phyloP scores from a whole-genome alignment of 345 rosid species.

The Fremontodendron californicum region DNA sequence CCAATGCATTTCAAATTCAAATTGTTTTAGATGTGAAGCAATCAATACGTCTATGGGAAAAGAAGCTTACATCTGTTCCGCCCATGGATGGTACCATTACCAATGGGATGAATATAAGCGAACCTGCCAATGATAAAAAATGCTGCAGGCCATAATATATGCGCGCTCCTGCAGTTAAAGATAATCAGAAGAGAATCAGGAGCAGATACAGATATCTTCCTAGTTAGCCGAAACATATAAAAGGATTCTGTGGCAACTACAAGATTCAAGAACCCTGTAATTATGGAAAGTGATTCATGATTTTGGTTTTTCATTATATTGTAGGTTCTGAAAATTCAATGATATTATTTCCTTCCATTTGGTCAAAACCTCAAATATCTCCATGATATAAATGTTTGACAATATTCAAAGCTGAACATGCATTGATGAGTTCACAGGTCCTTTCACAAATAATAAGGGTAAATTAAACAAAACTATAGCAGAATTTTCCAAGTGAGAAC shows the following conservation, averaged over 20 bases:
- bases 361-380: neutral
- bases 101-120: conserved; percentile 82
- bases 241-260: neutral
- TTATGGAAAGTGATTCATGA: neutral
- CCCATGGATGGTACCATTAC: conserved; percentile 93
- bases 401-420: too few species aligned
- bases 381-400: neutral
- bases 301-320: neutral
- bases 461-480: neutral
- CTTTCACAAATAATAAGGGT: neutral
- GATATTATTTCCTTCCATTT: neutral
- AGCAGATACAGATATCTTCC: neutral
- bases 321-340: neutral
- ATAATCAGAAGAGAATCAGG: conserved; percentile 14
- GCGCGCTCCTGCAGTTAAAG: conserved; percentile 54
- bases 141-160: conserved; percentile 81
- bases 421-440: neutral
- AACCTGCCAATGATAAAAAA: conserved; percentile 76
- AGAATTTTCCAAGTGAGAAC: too few species aligned
- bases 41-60: conserved; percentile 9
- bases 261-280: conserved; percentile 7
- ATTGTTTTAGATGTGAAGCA: neutral
- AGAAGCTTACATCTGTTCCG: conserved; percentile 76
- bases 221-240: neutral
- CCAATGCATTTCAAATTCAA: neutral